These are phyloP conservation scores for Hypoxylon sp. DNA, from an alignment of 2,329 filamentous ascomycete species.

Conservation along the genomic window DNA sequence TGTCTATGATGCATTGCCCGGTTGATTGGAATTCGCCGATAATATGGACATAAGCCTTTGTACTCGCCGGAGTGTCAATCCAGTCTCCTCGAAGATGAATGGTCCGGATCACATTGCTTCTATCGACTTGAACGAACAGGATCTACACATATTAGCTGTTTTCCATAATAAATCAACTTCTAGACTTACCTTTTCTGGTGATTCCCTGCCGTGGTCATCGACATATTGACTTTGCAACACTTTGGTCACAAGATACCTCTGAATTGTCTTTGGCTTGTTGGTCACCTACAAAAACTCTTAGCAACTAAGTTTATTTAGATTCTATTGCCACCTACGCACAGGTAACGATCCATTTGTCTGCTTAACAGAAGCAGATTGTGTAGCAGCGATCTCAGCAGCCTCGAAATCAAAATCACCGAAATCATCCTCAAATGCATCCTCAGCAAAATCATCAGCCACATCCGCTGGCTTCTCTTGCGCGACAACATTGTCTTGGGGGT, in stretches of 20 bases:
- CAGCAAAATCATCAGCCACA: constrained; percentile 53
- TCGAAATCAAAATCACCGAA: constrained; percentile 83
- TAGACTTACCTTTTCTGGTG: constrained; percentile 76
- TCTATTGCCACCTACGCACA: constrained; percentile 64
- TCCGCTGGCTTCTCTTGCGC: constrained; percentile 27
- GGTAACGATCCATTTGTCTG: constrained; percentile 50
- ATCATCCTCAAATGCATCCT: constrained; percentile 74
- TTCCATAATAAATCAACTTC: constrained; percentile 4
- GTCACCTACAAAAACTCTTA: constrained; percentile 76
- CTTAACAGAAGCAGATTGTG: constrained; percentile 70
- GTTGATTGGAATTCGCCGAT: constrained; percentile 78
- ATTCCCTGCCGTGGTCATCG: constrained; percentile 69
- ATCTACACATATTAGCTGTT: constrained; percentile 64
- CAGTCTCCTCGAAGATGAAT: constrained; percentile 87
- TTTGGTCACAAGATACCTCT: constrained; percentile 85
- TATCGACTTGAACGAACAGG: constrained; percentile 84
- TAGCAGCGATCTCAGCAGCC: constrained; percentile 77
- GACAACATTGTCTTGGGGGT: constrained; percentile 32
- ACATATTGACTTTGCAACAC: constrained; percentile 77
- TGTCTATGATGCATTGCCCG: constrained; percentile 84
- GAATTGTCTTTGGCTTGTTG: constrained; percentile 78
- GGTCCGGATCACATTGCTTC: constrained; percentile 71
- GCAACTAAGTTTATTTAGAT: constrained; percentile 56
- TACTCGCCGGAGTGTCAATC: constrained; percentile 81
- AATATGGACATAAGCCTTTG: constrained; percentile 84